phyloP scores from a whole-genome alignment of 2,329 filamentous ascomycete genomes.

The Lasiodiplodia sp. region DNA sequence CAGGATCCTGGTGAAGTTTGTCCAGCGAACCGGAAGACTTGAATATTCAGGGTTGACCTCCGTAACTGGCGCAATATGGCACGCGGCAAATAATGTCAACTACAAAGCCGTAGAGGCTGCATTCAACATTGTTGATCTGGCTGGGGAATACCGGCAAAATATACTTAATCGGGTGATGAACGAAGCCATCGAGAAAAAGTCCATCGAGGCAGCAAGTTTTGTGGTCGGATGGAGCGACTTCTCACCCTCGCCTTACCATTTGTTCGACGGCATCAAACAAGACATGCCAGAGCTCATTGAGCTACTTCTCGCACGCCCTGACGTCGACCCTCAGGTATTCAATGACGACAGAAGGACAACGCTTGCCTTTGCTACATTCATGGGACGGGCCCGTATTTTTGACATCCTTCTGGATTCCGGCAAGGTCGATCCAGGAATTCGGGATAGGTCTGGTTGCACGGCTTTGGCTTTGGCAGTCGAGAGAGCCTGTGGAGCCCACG shows the following conservation, averaged over 20 bases:
- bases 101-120: not conserved
- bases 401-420: not conserved
- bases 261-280: not conserved
- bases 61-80: not conserved
- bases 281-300: not conserved
- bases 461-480: not conserved
- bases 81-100: not conserved
- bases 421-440: not conserved
- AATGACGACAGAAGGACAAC: not conserved
- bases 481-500: too few species aligned
- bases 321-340: not conserved
- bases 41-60: not conserved
- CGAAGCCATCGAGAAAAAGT: not conserved
- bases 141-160: not conserved
- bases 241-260: not conserved
- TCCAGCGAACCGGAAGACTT: not conserved
- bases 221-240: not conserved
- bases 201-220: not conserved
- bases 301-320: not conserved
- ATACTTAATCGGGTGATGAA: not conserved
- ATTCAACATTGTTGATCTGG: not conserved
- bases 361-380: not conserved
- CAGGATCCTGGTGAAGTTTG: not conserved
- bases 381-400: not conserved
- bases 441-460: not conserved